These are phyloP conservation scores for Polygonum maritimum DNA, from an alignment of 148 eudicot species.

Conservation along the genomic window DNA sequence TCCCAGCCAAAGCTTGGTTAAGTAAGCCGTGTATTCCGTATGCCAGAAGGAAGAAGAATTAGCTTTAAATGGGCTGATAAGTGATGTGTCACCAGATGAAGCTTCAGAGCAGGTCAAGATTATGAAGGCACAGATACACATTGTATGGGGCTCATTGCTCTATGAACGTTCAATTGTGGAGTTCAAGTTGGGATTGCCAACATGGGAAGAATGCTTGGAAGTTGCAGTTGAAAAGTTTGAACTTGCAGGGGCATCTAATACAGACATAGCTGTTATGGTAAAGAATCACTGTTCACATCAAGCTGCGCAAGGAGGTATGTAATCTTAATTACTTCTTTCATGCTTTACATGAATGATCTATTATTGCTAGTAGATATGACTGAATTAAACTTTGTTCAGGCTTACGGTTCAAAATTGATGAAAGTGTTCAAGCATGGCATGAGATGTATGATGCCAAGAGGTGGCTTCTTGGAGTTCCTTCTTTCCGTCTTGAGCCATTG, in stretches of 20 bases:
- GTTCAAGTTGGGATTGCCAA: conserved; percentile 65
- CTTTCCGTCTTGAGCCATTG: conserved; percentile 67
- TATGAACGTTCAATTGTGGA: conserved; percentile 94
- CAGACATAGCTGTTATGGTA: conserved; percentile 83
- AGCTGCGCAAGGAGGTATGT: conserved; percentile 58
- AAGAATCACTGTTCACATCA: conserved; percentile 93
- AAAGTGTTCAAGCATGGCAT: conserved; percentile 88
- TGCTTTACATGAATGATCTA: not conserved
- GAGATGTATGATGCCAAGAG: conserved; percentile 92
- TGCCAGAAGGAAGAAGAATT: too few relatives aligned
- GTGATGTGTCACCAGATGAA: conserved; percentile 55
- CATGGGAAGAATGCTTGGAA: conserved; percentile 94
- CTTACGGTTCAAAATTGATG: conserved; percentile 75
- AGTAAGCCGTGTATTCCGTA: too few relatives aligned
- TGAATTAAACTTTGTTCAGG: conserved; percentile 17
- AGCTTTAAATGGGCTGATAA: conserved; percentile 30
- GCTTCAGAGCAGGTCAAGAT: conserved; percentile 61
- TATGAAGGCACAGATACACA: conserved; percentile 75
- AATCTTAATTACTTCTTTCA: not conserved
- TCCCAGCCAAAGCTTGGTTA: too few relatives aligned
- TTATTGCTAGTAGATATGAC: not conserved
- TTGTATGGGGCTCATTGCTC: conserved; percentile 85
- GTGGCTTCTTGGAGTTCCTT: conserved; percentile 83
- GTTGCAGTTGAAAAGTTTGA: conserved; percentile 90
- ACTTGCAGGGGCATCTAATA: conserved; percentile 75